Conservation (phyloP, 1,284 basidiomycete genomes). For the Amylostereum chailletii region DNA sequence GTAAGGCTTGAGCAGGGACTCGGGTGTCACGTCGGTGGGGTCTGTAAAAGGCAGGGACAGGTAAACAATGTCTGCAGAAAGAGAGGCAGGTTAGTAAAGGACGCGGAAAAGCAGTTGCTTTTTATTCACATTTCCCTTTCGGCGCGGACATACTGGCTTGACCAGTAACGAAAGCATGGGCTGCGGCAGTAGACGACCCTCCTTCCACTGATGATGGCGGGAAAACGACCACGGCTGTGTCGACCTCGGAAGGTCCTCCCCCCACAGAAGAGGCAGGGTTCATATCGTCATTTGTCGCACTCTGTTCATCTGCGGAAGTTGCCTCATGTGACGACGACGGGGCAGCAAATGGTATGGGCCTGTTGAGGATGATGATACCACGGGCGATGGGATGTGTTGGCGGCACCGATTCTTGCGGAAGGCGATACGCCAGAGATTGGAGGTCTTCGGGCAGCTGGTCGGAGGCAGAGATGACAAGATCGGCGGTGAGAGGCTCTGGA, state of each 20-base stretch:
- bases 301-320: conserved; percentile 13
- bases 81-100: conserved; percentile 3
- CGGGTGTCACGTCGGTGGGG: conserved; percentile 24
- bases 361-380: conserved; percentile 62
- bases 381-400: conserved; percentile 35
- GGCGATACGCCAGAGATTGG: conserved; percentile 13
- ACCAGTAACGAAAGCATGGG: conserved; percentile 71
- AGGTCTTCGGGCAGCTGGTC: conserved; percentile 24
- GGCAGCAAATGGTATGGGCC: conserved; percentile 28
- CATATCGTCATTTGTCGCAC: conserved; percentile 11
- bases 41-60: conserved; percentile 39
- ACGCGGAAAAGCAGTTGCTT: not conserved
- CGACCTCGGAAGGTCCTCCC: conserved; percentile 26
- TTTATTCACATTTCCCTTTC: conserved; percentile 66
- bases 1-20: conserved; percentile 52
- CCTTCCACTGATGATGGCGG: conserved; percentile 56
- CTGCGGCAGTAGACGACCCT: conserved; percentile 42
- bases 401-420: conserved; percentile 4
- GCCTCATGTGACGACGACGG: conserved; percentile 16
- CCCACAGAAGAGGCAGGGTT: conserved; percentile 14
- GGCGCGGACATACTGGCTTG: conserved; percentile 84
- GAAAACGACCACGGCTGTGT: conserved; percentile 75
- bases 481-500: conserved; percentile 37
- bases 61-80: conserved; percentile 48
- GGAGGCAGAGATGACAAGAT: conserved; percentile 35